Evolutionary conservation across 495 filamentous ascomycete species (phyloP).

Genomic region (Talaromyces liani): DNA sequence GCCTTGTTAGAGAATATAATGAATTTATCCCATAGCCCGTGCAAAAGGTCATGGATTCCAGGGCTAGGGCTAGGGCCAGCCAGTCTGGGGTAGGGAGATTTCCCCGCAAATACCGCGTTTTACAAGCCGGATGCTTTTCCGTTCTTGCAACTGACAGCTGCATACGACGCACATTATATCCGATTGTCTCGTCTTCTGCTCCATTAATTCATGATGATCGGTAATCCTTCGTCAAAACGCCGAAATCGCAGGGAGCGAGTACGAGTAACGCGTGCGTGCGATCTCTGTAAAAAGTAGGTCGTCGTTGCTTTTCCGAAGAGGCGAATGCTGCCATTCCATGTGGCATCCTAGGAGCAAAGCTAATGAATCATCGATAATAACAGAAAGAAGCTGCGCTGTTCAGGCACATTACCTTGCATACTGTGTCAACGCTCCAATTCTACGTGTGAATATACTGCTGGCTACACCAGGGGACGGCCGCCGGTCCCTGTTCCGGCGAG

Average conservation of each 20-base stretch:
- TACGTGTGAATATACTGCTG: constrained; percentile 17
- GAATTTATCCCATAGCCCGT: no score
- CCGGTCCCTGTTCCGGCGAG: constrained; percentile 12
- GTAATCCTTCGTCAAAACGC: neutral
- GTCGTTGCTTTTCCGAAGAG: neutral
- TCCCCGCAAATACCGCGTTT: neutral
- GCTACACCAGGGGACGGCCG: constrained; percentile 20
- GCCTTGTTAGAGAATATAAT: no score
- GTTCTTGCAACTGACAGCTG: neutral
- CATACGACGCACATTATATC: neutral
- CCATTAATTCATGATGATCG: neutral
- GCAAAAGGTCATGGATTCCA: neutral
- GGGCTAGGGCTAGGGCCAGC: neutral
- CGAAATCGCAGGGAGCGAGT: neutral
- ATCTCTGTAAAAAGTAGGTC: neutral
- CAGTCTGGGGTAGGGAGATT: neutral
- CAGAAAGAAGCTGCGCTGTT: neutral
- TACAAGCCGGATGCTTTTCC: neutral
- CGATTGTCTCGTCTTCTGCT: neutral
- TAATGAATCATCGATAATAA: neutral
- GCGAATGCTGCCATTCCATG: neutral
- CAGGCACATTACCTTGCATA: constrained; percentile 10
- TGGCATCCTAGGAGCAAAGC: neutral
- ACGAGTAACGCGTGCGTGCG: neutral
- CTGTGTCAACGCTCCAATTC: constrained; percentile 14